phyloP scores from a whole-genome alignment of 1,139 yeast species.

The Debaryomycetaceae sp. region DNA sequence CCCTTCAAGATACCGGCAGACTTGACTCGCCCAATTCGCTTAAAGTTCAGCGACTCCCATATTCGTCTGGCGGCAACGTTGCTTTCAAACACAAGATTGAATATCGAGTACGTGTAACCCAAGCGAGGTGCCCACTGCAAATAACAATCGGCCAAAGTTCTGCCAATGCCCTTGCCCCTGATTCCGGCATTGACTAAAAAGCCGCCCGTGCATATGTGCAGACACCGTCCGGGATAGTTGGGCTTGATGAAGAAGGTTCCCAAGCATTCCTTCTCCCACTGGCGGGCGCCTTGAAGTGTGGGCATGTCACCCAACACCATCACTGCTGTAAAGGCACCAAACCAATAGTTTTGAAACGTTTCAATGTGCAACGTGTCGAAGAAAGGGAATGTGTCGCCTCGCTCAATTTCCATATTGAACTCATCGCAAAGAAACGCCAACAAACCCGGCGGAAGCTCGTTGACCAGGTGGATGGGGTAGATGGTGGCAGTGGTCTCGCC shows the following conservation, averaged over 20 bases:
- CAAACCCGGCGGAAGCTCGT: constrained; percentile 69
- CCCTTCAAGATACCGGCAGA: constrained; percentile 87
- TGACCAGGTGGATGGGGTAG: constrained; percentile 70
- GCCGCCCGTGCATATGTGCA: constrained; percentile 89
- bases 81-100: constrained; percentile 84
- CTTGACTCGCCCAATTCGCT: constrained; percentile 70
- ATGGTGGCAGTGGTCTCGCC: constrained; percentile 91
- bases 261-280: constrained; percentile 87
- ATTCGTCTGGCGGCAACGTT: constrained; percentile 78
- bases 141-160: constrained; percentile 76
- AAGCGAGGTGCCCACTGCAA: constrained; percentile 87
- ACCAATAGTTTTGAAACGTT: constrained; percentile 81
- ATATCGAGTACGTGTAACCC: constrained; percentile 80
- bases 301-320: constrained; percentile 80
- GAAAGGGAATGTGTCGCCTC: constrained; percentile 85
- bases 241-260: constrained; percentile 84
- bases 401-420: constrained; percentile 85
- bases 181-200: constrained; percentile 90
- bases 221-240: constrained; percentile 86
- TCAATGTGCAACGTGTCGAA: constrained; percentile 71
- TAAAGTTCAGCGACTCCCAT: constrained; percentile 76
- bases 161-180: constrained; percentile 90
- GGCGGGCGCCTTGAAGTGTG: constrained; percentile 52
- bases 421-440: constrained; percentile 83
- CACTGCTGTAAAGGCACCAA: constrained; percentile 77